Percentiles rank a stretch among this genome's conserved stretches.
Conservation (phyloP, 257 asterid genomes). For the Cordia subcordata region DNA sequence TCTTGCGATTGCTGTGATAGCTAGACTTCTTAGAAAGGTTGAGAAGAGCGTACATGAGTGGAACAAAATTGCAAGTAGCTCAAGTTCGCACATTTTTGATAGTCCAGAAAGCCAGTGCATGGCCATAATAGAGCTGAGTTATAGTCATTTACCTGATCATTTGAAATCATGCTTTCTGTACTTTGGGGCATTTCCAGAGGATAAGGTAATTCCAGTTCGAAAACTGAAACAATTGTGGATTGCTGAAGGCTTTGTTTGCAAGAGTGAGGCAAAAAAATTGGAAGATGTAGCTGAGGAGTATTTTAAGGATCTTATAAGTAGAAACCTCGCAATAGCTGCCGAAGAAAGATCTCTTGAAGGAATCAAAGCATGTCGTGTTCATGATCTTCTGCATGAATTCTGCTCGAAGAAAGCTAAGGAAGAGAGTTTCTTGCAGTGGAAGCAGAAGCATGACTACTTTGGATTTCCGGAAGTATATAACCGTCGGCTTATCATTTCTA, state of each 20-base stretch:
- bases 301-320: background rate
- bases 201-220: background rate
- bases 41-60: background rate
- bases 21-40: background rate
- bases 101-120: background rate
- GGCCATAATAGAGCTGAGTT: conserved; percentile 6
- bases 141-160: background rate
- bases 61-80: background rate
- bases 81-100: background rate
- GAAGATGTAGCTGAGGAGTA: background rate
- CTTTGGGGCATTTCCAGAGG: background rate
- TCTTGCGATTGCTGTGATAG: conserved; percentile 1
- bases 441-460: background rate
- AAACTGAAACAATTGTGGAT: conserved; percentile 2
- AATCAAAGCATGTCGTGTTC: background rate
- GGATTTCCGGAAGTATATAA: background rate
- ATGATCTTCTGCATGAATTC: background rate
- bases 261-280: background rate
- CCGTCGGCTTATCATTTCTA: background rate
- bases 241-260: background rate
- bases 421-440: background rate
- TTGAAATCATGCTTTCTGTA: background rate
- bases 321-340: background rate
- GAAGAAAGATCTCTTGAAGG: background rate
- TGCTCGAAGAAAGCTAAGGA: background rate